Evolutionary conservation across 2,329 filamentous ascomycete species (phyloP).

Genomic region (Sporothrix brasiliensis): DNA sequence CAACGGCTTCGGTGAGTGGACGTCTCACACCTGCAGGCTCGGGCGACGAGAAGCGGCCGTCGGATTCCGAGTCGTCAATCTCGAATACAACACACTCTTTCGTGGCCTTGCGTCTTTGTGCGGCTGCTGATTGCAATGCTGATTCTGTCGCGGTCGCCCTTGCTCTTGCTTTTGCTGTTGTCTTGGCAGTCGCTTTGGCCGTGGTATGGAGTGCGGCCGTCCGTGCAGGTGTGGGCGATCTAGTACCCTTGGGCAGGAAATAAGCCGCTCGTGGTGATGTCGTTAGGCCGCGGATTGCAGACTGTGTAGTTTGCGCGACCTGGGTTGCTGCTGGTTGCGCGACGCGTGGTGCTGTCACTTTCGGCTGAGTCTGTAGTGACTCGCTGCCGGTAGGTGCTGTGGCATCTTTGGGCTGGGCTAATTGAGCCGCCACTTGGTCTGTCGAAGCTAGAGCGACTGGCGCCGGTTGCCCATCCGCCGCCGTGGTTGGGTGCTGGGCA

Average conservation of each 20-base stretch:
- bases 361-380: neutral
- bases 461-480: neutral
- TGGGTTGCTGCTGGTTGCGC: neutral
- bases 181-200: constrained; percentile 22
- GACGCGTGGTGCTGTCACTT: neutral
- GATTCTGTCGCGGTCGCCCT: neutral
- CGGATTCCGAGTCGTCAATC: constrained; percentile 35
- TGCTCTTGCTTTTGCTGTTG: constrained; percentile 3
- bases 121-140: constrained; percentile 25
- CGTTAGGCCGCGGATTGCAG: neutral
- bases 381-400: too few species aligned
- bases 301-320: neutral
- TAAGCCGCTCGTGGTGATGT: neutral
- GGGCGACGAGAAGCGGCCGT: constrained; percentile 48
- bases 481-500: constrained; percentile 14
- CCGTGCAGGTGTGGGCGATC: neutral
- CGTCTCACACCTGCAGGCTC: constrained; percentile 7
- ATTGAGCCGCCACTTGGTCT: neutral
- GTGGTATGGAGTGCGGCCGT: neutral
- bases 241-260: neutral
- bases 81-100: constrained; percentile 37
- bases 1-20: constrained; percentile 46
- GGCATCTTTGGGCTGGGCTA: neutral
- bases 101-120: constrained; percentile 35
- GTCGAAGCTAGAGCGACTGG: neutral